These are phyloP conservation scores for Serpula lacrymans DNA, from an alignment of 768 basidiomycete species.

Conservation along the genomic window DNA sequence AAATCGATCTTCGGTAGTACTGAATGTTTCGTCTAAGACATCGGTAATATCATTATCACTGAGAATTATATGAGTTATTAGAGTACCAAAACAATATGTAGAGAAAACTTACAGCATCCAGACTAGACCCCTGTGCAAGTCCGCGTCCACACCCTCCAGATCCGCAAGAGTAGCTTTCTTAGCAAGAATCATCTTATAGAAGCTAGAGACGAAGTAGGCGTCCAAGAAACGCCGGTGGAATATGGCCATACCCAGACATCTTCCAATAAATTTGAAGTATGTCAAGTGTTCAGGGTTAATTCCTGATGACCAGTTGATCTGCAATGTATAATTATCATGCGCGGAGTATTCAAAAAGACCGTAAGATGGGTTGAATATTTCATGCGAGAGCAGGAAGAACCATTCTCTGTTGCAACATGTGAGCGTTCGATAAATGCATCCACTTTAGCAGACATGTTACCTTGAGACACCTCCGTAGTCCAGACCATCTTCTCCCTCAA, in stretches of 20 bases:
- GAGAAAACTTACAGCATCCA: slow-evolving; percentile 66
- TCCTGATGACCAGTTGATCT: slow-evolving; percentile 74
- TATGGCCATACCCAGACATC: slow-evolving; percentile 68
- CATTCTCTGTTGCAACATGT: slow-evolving; percentile 54
- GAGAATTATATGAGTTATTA: slow-evolving; percentile 5
- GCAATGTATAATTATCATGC: slow-evolving; percentile 77
- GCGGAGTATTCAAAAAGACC: slow-evolving; percentile 81
- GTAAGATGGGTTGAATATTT: slow-evolving; percentile 80
- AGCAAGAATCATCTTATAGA: slow-evolving; percentile 75
- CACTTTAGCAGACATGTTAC: slow-evolving; percentile 27
- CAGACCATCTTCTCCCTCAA: slow-evolving; percentile 77
- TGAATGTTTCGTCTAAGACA: slow-evolving; percentile 71
- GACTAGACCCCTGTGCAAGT: slow-evolving; percentile 62
- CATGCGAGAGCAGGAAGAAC: slow-evolving; percentile 83
- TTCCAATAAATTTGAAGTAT: slow-evolving; percentile 82
- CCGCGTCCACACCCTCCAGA: slow-evolving; percentile 67
- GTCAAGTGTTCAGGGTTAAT: slow-evolving; percentile 76
- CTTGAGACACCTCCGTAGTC: slow-evolving; percentile 78
- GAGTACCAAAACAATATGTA: neutral
- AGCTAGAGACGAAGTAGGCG: slow-evolving; percentile 74
- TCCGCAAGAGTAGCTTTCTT: slow-evolving; percentile 61
- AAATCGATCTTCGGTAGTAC: slow-evolving; percentile 69
- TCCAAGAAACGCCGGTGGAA: slow-evolving; percentile 80
- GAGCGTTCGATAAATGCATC: neutral
- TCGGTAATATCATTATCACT: slow-evolving; percentile 78